These are phyloP conservation scores for Apophysomyces ossiformis DNA, from an alignment of 371 early-diverging fungal genomes.

Conservation along the genomic window DNA sequence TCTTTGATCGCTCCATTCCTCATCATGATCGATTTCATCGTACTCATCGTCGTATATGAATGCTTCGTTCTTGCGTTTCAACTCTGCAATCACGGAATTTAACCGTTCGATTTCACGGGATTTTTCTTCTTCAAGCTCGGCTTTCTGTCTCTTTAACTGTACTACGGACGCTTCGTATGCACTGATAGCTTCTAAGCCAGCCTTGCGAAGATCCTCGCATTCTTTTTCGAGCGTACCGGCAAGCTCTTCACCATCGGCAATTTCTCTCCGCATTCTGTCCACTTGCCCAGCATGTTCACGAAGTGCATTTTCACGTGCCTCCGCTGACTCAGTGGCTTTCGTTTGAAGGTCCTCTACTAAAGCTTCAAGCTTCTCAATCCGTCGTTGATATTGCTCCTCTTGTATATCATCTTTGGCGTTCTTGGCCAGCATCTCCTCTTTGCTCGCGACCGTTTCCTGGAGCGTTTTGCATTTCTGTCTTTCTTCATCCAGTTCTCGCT, in stretches of 20 bases:
- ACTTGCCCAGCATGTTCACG: constrained; percentile 15
- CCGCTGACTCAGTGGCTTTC: constrained; percentile 18
- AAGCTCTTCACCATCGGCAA: constrained; percentile 19
- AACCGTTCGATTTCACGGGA: constrained; percentile 15
- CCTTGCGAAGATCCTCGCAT: constrained; percentile 43
- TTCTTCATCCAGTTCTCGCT: constrained; percentile 23
- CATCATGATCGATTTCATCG: constrained; percentile 25
- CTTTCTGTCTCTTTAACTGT: constrained; percentile 33
- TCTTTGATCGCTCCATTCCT: constrained; percentile 34
- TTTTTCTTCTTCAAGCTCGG: constrained; percentile 16
- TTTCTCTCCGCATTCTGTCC: constrained; percentile 21
- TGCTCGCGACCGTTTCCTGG: constrained; percentile 16
- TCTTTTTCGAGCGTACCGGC: constrained; percentile 31
- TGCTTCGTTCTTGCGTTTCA: constrained; percentile 30
- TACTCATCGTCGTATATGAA: constrained; percentile 20
- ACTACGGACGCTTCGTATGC: constrained; percentile 43
- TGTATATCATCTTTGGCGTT: constrained; percentile 19
- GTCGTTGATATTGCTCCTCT: constrained; percentile 18
- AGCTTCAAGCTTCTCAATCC: constrained; percentile 29
- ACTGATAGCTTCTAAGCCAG: constrained; percentile 42
- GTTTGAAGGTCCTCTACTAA: constrained; percentile 20
- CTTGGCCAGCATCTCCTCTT: constrained; percentile 16
- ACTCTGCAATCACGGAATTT: constrained; percentile 26
- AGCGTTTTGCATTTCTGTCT: constrained; percentile 13
- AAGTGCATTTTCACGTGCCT: constrained; percentile 13